A percentile compares a stretch with the other conserved stretches of the same genome.
phyloP scores from a whole-genome alignment of 2,329 filamentous ascomycete genomes.

The Aspergillus fischeri region DNA sequence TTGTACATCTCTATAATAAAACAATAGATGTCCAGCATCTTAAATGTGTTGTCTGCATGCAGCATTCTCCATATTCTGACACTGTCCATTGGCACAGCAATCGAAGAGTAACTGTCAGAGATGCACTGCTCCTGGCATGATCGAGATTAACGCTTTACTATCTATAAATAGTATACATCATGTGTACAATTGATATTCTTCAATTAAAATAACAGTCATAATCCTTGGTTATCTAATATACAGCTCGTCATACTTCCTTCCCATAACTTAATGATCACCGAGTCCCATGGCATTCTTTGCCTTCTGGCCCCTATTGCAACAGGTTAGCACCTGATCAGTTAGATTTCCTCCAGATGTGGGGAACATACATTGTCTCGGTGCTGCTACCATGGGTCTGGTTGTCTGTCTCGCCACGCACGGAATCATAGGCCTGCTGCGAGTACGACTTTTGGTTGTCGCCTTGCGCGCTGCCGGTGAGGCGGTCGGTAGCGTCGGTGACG shows the following conservation, averaged over 20 bases:
- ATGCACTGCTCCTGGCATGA: no score
- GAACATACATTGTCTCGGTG: conserved; percentile 37
- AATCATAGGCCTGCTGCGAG: conserved; percentile 48
- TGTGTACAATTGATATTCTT: neutral
- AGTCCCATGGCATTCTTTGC: conserved; percentile 42
- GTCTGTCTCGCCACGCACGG: conserved; percentile 28
- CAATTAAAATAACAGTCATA: neutral
- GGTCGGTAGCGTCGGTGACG: conserved; percentile 54
- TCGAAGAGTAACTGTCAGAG: neutral
- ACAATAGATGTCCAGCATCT: no score
- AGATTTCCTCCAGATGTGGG: neutral
- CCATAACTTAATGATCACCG: conserved; percentile 24
- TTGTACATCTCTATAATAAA: no score
- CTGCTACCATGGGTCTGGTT: conserved; percentile 44
- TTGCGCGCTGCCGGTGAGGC: conserved; percentile 48
- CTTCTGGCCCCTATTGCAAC: conserved; percentile 36
- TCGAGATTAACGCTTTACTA: no score
- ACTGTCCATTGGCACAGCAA: neutral
- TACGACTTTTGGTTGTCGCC: conserved; percentile 54
- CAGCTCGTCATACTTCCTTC: neutral
- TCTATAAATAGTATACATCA: no score
- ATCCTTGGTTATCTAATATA: neutral
- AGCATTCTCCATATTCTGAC: no score
- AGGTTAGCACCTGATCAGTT: conserved; percentile 6
- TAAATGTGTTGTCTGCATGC: no score